Conservation (phyloP, 768 basidiomycete species). For the Boletellus ananas region DNA sequence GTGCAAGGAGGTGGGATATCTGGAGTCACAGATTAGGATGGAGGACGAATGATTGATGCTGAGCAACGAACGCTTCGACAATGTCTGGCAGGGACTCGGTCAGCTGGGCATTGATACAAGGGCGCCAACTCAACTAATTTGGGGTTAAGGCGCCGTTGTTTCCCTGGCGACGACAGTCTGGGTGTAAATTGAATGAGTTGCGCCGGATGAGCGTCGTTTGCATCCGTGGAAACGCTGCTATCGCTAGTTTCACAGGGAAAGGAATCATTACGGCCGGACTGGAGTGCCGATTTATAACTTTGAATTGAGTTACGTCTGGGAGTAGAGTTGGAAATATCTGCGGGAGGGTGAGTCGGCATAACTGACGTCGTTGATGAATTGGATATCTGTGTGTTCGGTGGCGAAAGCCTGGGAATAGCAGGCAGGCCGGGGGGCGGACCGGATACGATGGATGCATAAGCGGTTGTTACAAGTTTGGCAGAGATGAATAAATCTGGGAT, state of each 20-base stretch:
- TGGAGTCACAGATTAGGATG: constrained; percentile 1
- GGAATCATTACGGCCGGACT: constrained; percentile 21
- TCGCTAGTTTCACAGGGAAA: constrained; percentile 43
- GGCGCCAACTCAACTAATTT: constrained; percentile 43
- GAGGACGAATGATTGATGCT: constrained; percentile 1
- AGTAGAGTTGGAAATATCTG: constrained; percentile 13
- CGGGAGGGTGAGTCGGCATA: background rate
- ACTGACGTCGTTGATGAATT: constrained; percentile 6
- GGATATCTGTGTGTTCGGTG: constrained; percentile 5
- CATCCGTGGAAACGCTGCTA: constrained; percentile 45
- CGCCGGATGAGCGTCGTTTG: constrained; percentile 32
- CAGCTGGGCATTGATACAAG: constrained; percentile 10
- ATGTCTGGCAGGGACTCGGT: constrained; percentile 37
- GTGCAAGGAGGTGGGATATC: constrained; percentile 68
- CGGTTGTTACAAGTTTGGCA: constrained; percentile 43
- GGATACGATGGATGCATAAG: constrained; percentile 25
- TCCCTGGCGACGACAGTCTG: constrained; percentile 33
- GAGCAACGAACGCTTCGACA: constrained; percentile 56
- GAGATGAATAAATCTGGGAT: constrained; percentile 59
- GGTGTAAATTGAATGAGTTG: constrained; percentile 26
- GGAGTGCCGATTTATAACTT: constrained; percentile 43
- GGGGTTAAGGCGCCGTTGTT: constrained; percentile 45
- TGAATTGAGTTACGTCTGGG: constrained; percentile 25
- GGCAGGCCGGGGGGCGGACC: constrained; percentile 27
- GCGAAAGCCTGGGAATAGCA: constrained; percentile 9